phyloP scores from a whole-genome alignment of 1,284 basidiomycete genomes.

The Amylostereum areolatum region DNA sequence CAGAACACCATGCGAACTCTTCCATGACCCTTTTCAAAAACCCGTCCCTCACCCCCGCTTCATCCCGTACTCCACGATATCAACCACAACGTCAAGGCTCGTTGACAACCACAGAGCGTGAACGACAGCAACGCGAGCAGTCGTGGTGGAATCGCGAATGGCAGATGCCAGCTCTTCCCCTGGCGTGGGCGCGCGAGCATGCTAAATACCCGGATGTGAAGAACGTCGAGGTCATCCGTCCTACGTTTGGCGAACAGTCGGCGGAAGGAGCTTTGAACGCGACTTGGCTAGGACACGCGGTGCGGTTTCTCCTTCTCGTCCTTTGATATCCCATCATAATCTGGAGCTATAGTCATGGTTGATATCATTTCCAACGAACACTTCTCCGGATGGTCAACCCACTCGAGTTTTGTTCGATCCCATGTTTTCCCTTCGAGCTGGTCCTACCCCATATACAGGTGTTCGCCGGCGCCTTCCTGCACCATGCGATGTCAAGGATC shows the following conservation, averaged over 20 bases:
- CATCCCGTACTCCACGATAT: neutral
- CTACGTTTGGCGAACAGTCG: conserved; percentile 14
- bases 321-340: neutral
- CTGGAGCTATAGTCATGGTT: conserved; percentile 20
- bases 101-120: neutral
- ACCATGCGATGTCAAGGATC: conserved; percentile 24
- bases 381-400: conserved; percentile 7
- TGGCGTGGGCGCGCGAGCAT: conserved; percentile 1
- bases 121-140: neutral
- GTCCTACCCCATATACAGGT: conserved; percentile 21
- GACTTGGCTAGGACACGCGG: conserved; percentile 29
- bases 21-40: conserved; percentile 14
- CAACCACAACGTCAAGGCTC: too few relatives aligned
- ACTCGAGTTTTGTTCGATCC: conserved; percentile 28
- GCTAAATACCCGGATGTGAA: conserved; percentile 7
- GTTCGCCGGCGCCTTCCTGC: conserved; percentile 23
- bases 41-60: conserved; percentile 8
- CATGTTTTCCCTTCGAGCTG: conserved; percentile 26
- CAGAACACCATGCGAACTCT: conserved; percentile 16
- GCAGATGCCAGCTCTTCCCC: neutral
- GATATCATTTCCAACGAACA: conserved; percentile 20
- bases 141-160: neutral
- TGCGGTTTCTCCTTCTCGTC: conserved; percentile 10
- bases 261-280: conserved; percentile 17
- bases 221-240: conserved; percentile 16